Evolutionary conservation across 345 rosid species (phyloP).

Genomic region (Camelina sativa): DNA sequence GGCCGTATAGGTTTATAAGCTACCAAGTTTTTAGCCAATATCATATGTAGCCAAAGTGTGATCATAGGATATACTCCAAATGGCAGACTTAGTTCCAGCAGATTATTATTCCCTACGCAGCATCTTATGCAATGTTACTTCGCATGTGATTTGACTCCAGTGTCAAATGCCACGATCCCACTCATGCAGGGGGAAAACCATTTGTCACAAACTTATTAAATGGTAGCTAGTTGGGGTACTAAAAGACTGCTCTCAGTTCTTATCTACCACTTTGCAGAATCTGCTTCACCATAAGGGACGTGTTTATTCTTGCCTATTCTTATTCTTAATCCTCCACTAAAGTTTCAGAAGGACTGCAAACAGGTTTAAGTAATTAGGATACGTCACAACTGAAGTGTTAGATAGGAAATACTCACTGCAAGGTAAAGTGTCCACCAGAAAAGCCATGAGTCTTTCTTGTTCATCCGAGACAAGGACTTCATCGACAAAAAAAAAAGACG

Average conservation of each 20-base stretch:
- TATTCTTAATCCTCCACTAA: constrained; percentile 11
- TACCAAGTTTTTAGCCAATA: constrained; percentile 22
- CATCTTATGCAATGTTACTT: constrained; percentile 19
- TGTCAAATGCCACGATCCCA: constrained; percentile 3
- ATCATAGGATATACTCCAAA: constrained; percentile 10
- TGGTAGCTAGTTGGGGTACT: neutral
- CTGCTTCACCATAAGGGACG: constrained; percentile 16
- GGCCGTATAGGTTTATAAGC: constrained; percentile 14
- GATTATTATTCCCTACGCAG: constrained; percentile 14
- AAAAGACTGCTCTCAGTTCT: constrained; percentile 1
- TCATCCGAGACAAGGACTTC: constrained; percentile 68
- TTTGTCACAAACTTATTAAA: constrained; percentile 4
- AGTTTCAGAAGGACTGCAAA: constrained; percentile 7
- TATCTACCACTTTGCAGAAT: neutral
- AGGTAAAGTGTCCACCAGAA: constrained; percentile 83
- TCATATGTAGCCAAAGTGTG: constrained; percentile 5
- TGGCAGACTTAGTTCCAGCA: neutral
- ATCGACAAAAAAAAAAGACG: constrained; percentile 8
- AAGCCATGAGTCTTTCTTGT: constrained; percentile 71
- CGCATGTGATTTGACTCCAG: constrained; percentile 2
- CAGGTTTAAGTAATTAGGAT: neutral
- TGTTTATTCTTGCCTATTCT: constrained; percentile 23
- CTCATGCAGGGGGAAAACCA: neutral
- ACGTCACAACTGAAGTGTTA: neutral
- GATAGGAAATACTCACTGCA: constrained; percentile 49